These are phyloP conservation scores for Wickerhamomyces strasburgensis DNA, from an alignment of 805 yeast genomes.

Conservation along the genomic window DNA sequence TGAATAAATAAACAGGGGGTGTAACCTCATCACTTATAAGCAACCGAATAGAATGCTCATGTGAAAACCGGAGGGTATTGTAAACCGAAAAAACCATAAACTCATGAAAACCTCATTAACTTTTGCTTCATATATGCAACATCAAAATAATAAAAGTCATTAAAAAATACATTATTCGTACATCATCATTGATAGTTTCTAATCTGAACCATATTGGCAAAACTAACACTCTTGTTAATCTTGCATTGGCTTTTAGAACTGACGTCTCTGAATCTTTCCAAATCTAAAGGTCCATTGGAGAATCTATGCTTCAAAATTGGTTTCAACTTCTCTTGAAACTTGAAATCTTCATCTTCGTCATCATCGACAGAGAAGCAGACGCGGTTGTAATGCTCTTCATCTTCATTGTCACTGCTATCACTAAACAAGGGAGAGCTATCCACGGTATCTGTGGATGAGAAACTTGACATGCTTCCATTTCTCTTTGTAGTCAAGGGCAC, in stretches of 20 bases:
- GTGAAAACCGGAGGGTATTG: too few species aligned
- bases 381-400: conserved; percentile 1
- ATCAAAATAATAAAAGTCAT: not conserved
- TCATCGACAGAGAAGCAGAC: conserved; percentile 3
- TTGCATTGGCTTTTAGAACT: not conserved
- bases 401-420: conserved; percentile 12
- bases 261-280: conserved; percentile 4
- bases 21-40: too few species aligned
- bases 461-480: conserved; percentile 8
- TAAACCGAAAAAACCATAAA: too few species aligned
- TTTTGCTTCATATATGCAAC: not conserved
- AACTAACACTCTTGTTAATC: conserved; percentile 22
- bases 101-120: too few species aligned
- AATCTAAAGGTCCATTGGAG: conserved; percentile 8
- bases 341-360: not conserved
- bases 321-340: too few species aligned
- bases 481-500: not conserved
- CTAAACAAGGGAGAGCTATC: conserved; percentile 13
- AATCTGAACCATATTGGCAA: conserved; percentile 25
- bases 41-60: too few species aligned
- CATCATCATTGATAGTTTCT: conserved; percentile 18
- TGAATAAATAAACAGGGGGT: too few species aligned
- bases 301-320: conserved; percentile 14
- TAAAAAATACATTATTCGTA: not conserved
- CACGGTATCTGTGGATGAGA: conserved; percentile 5